Evolutionary conservation across 495 filamentous ascomycete genomes (phyloP).

Genomic region (Coniosporium apollinis): DNA sequence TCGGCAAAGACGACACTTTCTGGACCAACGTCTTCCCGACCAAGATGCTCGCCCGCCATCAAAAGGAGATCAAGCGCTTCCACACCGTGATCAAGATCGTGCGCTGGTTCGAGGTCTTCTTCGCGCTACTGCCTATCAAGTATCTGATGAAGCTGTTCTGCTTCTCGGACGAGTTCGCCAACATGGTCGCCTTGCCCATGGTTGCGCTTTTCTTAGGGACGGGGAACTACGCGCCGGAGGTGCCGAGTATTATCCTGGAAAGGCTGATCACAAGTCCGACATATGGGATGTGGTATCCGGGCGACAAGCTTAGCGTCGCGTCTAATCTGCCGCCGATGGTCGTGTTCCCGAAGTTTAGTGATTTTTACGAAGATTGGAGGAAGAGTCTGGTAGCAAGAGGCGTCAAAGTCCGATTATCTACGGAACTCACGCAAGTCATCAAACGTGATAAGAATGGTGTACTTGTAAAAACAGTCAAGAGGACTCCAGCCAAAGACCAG

Average conservation of each 20-base stretch:
- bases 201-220: constrained; percentile 62
- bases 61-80: constrained; percentile 50
- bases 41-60: constrained; percentile 42
- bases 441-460: constrained; percentile 42
- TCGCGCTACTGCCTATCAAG: constrained; percentile 60
- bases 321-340: constrained; percentile 66
- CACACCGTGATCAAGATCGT: constrained; percentile 46
- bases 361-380: constrained; percentile 56
- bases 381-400: constrained; percentile 42
- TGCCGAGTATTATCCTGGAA: constrained; percentile 58
- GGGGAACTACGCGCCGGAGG: constrained; percentile 57
- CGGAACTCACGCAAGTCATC: constrained; percentile 40
- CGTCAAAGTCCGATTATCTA: constrained; percentile 46
- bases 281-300: constrained; percentile 64
- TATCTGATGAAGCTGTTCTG: constrained; percentile 50
- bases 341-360: constrained; percentile 57
- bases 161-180: constrained; percentile 58
- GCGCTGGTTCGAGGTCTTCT: constrained; percentile 49
- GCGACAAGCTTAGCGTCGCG: constrained; percentile 40
- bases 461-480: constrained; percentile 25
- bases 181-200: constrained; percentile 56
- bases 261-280: constrained; percentile 55
- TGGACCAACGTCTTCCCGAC: constrained; percentile 74
- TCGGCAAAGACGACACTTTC: constrained; percentile 61
- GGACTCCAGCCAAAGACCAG: constrained; percentile 21